Evolutionary conservation across 2,329 filamentous ascomycete species (phyloP).

Genomic region (Penicillium italicum): DNA sequence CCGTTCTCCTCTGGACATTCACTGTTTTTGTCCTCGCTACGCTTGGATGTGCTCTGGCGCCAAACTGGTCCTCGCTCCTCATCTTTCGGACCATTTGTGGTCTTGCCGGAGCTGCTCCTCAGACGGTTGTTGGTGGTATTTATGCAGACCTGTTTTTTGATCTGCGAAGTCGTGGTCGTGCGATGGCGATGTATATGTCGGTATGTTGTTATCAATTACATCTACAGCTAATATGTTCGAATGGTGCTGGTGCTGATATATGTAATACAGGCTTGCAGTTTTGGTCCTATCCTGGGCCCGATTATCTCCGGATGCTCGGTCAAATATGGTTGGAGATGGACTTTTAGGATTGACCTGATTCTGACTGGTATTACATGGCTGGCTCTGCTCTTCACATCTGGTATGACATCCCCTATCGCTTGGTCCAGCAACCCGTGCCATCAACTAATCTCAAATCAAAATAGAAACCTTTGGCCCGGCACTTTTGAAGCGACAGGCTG

Average conservation of each 20-base stretch:
- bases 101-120: conserved; percentile 40
- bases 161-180: conserved; percentile 35
- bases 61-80: conserved; percentile 40
- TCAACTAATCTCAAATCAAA: neutral
- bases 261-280: conserved; percentile 35
- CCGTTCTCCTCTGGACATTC: conserved; percentile 51
- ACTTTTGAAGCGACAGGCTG: conserved; percentile 56
- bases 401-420: conserved; percentile 16
- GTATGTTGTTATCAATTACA: conserved; percentile 18
- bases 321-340: conserved; percentile 45
- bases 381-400: conserved; percentile 59
- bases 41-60: conserved; percentile 43
- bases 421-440: accelerated
- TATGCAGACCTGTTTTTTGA: conserved; percentile 47
- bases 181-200: conserved; percentile 43
- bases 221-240: neutral
- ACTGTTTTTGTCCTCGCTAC: conserved; percentile 40
- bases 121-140: conserved; percentile 45
- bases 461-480: conserved; percentile 59
- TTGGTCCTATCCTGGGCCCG: conserved; percentile 43
- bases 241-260: conserved; percentile 1
- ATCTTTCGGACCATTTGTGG: conserved; percentile 46
- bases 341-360: conserved; percentile 61
- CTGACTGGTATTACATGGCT: conserved; percentile 58
- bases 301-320: conserved; percentile 46